These are phyloP conservation scores for Neurospora tetrasperma DNA, from an alignment of 495 filamentous ascomycete species.

Conservation along the genomic window DNA sequence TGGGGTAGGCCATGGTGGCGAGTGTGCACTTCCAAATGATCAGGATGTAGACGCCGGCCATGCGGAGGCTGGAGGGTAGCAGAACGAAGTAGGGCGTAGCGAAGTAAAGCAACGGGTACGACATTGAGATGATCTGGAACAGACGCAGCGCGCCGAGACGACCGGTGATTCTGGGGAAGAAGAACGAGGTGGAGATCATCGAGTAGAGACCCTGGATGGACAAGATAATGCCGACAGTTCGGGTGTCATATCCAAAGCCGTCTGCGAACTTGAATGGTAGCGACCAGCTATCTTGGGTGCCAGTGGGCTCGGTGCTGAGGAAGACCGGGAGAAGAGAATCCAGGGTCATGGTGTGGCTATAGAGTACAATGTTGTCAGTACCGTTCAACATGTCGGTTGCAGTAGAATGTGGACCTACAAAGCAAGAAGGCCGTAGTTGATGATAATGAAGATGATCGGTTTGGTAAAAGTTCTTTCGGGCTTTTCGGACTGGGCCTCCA, in stretches of 20 bases:
- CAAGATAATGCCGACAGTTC: conserved; percentile 76
- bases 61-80: conserved; percentile 58
- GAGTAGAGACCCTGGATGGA: conserved; percentile 86
- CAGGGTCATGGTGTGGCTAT: conserved; percentile 73
- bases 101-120: conserved; percentile 85
- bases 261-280: conserved; percentile 83
- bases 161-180: conserved; percentile 66
- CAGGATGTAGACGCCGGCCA: conserved; percentile 60
- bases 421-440: conserved; percentile 85
- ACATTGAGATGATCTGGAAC: conserved; percentile 67
- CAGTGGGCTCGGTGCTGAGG: conserved; percentile 59
- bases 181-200: conserved; percentile 68
- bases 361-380: conserved; percentile 4
- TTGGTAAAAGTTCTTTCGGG: conserved; percentile 50
- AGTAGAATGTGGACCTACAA: conserved; percentile 55
- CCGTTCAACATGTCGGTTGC: not conserved
- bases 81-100: conserved; percentile 81
- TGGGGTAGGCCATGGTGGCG: conserved; percentile 76
- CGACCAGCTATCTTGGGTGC: conserved; percentile 24
- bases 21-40: conserved; percentile 85
- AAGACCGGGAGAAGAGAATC: conserved; percentile 91
- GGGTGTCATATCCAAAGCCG: conserved; percentile 71
- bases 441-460: conserved; percentile 73
- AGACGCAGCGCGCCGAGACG: conserved; percentile 65
- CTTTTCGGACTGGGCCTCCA: conserved; percentile 8